These are phyloP conservation scores for Coccomyxa subellipsoidea DNA, from an alignment of 163 green algal species.

Conservation along the genomic window DNA sequence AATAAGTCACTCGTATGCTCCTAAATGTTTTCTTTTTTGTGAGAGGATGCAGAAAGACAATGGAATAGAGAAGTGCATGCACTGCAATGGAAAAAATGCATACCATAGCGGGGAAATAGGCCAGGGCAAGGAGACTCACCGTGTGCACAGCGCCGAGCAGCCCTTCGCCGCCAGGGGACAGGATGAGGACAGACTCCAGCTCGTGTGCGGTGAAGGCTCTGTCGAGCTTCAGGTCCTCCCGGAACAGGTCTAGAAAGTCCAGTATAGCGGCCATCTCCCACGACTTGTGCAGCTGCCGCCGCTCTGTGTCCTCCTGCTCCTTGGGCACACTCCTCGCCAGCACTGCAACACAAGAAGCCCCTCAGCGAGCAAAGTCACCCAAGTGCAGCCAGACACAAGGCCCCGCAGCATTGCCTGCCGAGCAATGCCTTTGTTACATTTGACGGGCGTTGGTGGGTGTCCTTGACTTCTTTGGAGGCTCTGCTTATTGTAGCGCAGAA, in stretches of 20 bases:
- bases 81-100: no score
- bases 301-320: conserved; percentile 30
- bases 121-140: neutral
- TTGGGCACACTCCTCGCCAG: conserved; percentile 12
- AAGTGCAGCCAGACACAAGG: no score
- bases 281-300: conserved; percentile 32
- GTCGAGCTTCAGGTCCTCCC: neutral
- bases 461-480: no score
- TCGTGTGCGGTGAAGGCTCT: conserved; percentile 11
- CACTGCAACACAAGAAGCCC: neutral
- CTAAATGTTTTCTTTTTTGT: no score
- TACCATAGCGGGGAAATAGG: neutral
- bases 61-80: no score
- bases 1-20: no score
- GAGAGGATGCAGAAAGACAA: no score
- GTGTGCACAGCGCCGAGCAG: conserved; percentile 23
- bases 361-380: no score
- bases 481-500: no score
- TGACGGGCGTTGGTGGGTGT: no score
- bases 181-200: conserved; percentile 28
- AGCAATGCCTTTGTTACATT: no score
- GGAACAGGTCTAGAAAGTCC: conserved; percentile 42
- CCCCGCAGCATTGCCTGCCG: no score
- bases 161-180: conserved; percentile 15
- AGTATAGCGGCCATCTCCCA: conserved; percentile 43